Base-by-base conservation (phyloP, 805 yeast genomes). In the Cyberlindnera euphorbiiphila region DNA sequence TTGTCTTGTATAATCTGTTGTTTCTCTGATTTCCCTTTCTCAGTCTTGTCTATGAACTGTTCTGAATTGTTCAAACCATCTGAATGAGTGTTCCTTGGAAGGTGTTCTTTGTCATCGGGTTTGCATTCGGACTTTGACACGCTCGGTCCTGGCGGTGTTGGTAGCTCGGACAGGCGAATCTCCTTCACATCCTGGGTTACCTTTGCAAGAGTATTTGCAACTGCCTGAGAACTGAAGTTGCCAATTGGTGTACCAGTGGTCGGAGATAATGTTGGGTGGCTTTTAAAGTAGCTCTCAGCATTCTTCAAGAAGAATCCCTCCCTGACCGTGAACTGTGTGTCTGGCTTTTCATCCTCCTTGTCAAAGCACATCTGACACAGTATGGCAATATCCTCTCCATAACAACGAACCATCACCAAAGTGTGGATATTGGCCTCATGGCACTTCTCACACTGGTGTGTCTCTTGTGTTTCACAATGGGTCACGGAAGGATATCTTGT, bases 271-370 rank as follows among this genome's bases (percentile, higher is more conserved):
- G 75, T 60, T 42, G 75, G 78, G 56, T 81, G 61, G 29, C 72
- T 72, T 31, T 59, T 68, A 41, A 59, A 59, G 51, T 76, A 77
- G 30, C 61, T 71, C 4, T 61, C 62, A 53, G 74, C 60, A 48
- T 64, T 72, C 39, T 57, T 59, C 46, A 77, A 63, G n/a, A 77
- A 55, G 0, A 81, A 68, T 4, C 84, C 84, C 46, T 77, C 76
- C 2, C 69, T 60, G 4, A 75, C 49, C 2, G 76, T 59, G 45
- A 76, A 76, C 34, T 68, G 69, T 1, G 76, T 70, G 2, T 72
- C 61, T 0, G 79, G 71, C 32, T 62, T 65, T 11, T 68, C 74
- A 13, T 47, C 48, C 21, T 63, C 68, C 42, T 70, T 72, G 23
- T 46, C 49, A 15, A 66, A 56, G 51, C 84, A 77, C 5, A 43